Evolutionary conservation across 768 basidiomycete species (phyloP).

Genomic region (Suillus clintonianus): DNA sequence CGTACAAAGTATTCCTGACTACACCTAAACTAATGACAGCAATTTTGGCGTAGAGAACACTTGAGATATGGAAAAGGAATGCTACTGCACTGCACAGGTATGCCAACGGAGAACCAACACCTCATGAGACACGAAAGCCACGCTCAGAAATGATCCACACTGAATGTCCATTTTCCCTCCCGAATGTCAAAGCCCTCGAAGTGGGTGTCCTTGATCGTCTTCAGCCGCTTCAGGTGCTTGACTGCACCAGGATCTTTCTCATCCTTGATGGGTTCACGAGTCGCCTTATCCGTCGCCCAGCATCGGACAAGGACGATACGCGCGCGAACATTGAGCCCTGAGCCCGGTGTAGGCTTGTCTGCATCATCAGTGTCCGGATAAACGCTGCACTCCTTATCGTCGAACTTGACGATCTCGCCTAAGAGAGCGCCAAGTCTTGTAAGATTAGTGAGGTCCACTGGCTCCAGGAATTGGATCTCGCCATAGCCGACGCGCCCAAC

Average conservation of each 20-base stretch:
- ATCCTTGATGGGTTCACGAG: constrained; percentile 88
- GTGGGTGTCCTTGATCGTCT: constrained; percentile 81
- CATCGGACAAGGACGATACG: constrained; percentile 75
- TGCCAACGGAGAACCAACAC: neutral
- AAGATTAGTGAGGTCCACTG: constrained; percentile 86
- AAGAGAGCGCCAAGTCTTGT: constrained; percentile 78
- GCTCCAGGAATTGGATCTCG: constrained; percentile 76
- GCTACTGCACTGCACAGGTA: neutral
- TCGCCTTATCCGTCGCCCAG: constrained; percentile 91
- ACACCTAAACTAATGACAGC: constrained; percentile 16
- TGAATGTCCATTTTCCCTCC: constrained; percentile 92
- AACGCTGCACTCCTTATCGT: constrained; percentile 89
- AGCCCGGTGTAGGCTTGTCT: constrained; percentile 80
- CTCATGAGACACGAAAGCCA: neutral
- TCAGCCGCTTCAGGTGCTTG: constrained; percentile 78
- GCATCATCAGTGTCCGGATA: constrained; percentile 89
- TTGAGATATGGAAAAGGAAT: neutral
- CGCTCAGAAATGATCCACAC: constrained; percentile 85
- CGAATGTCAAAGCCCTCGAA: constrained; percentile 80
- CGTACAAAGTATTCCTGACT: constrained; percentile 14
- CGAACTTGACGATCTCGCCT: constrained; percentile 86
- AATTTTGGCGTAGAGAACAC: constrained; percentile 8
- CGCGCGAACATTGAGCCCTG: constrained; percentile 89
- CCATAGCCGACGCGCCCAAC: constrained; percentile 94
- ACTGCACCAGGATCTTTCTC: constrained; percentile 64